Evolutionary conservation across 306 rosid species (phyloP), one percentile per base, ranked within the genome.

Genomic region (Trichosanthes truncata): DNA sequence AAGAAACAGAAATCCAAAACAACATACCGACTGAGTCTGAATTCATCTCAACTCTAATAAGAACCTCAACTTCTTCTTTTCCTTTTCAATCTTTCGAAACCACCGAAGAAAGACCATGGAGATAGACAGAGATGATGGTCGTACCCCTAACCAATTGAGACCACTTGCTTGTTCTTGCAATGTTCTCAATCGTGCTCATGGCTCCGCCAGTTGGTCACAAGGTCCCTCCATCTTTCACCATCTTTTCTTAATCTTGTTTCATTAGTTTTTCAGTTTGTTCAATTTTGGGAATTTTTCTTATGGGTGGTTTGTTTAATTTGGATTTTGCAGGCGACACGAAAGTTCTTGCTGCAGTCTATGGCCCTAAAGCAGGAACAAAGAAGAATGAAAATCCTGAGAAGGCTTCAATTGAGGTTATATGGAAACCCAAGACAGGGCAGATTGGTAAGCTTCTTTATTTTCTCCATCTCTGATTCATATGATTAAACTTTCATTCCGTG

Each of bases 371-470:
- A 0, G 97, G 98, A 61, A 90, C 92, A 14, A 91, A 83, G 91
- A 94, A 92, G 91, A 91, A 89, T 56, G 98, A 94, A 74, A 92
- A 91, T 84, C 97, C 98, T 0, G 97, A 91, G 81, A 94, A 89
- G 76, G 95, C 97, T 79, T 94, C 90, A 80, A 79, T 94, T 87
- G 98, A 94, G 83, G 89, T 94, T 83, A 87, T 94, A 86, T 94
- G 97, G 98, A 94, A 94, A 80, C 93, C 96, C 13, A 92, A 89
- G 79, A 91, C 98, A 14, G 98, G 98, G 69, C 95, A 91, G 21
- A 87, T 85, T 81, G 95, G 97, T 92, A 46, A 62, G 78, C 12
- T 51, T 21, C 1, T 46, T 9, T 73, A 3, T 65, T 25, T 15
- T 66, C 18, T 43, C 55, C 35, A 21, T 69, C 33, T 21, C n/a